These are phyloP conservation scores for Galerina sulciceps DNA, from an alignment of 768 basidiomycete species.

Conservation along the genomic window DNA sequence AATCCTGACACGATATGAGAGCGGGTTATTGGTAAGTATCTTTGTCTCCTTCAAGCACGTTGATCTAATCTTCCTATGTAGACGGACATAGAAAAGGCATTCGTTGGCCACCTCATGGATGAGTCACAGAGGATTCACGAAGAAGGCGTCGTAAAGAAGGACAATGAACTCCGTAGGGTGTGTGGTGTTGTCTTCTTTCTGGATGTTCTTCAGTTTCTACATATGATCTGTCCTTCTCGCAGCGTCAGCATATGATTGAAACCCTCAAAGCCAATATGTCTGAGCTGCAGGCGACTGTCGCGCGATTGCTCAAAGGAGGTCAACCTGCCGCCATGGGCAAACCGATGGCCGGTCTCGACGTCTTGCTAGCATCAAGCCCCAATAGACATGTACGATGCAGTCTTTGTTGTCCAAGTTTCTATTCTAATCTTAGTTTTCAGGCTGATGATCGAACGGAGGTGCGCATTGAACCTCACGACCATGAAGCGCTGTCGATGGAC, in stretches of 20 bases:
- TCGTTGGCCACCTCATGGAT: slow-evolving; percentile 49
- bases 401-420: background rate
- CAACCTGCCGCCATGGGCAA: slow-evolving; percentile 26
- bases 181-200: slow-evolving; percentile 1
- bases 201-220: slow-evolving; percentile 6
- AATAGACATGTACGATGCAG: background rate
- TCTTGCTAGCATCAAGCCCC: slow-evolving; percentile 44
- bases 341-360: slow-evolving; percentile 44
- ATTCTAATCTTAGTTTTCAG: background rate
- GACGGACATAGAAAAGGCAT: slow-evolving; percentile 54
- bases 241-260: slow-evolving; percentile 55
- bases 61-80: slow-evolving; percentile 22
- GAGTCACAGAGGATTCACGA: slow-evolving; percentile 53
- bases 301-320: slow-evolving; percentile 45
- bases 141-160: slow-evolving; percentile 54
- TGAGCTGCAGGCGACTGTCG: slow-evolving; percentile 50
- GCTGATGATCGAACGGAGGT: background rate
- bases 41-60: background rate
- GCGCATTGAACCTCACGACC: background rate
- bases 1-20: slow-evolving; percentile 45
- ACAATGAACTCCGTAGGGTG: slow-evolving; percentile 61
- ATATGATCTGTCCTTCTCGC: slow-evolving; percentile 5
- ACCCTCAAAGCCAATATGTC: slow-evolving; percentile 47
- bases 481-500: background rate
- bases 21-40: slow-evolving; percentile 49